Percentiles rank a stretch among this genome's conserved stretches.
phyloP scores from a whole-genome alignment of 306 rosid genomes.

The Medicago ruthenica region DNA sequence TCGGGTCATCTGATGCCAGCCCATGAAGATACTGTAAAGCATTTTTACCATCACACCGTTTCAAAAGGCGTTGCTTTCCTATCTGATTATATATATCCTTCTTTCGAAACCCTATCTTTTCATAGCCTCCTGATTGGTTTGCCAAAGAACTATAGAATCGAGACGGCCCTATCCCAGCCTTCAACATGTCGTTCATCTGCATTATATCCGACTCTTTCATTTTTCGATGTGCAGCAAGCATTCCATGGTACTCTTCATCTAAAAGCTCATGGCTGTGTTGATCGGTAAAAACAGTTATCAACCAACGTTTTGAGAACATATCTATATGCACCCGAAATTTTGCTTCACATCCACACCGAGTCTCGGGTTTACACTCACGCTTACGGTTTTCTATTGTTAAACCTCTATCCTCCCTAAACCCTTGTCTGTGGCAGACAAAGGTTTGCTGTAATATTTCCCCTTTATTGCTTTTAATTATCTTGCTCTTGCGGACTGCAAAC shows the following conservation, averaged over 20 bases:
- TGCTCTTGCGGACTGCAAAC: neutral
- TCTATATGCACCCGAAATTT: neutral
- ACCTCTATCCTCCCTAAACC: neutral
- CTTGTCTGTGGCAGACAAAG: neutral
- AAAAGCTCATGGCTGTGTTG: neutral
- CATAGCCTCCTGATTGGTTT: no score
- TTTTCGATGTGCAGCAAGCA: neutral
- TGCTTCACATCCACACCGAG: neutral
- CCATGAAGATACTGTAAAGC: neutral
- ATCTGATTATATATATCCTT: no score
- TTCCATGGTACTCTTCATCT: neutral
- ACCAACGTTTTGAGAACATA: neutral
- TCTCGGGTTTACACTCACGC: neutral
- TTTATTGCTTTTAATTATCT: neutral
- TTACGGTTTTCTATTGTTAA: neutral
- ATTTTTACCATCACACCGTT: neutral
- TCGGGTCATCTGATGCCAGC: neutral
- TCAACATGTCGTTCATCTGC: no score
- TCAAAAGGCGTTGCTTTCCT: neutral
- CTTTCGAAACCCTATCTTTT: no score
- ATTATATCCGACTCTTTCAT: neutral
- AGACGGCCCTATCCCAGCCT: no score
- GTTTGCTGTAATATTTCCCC: neutral
- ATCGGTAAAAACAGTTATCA: neutral
- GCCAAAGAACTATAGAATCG: no score